phyloP scores from a whole-genome alignment of 805 yeast genomes.

The Kuraishia borneana region DNA sequence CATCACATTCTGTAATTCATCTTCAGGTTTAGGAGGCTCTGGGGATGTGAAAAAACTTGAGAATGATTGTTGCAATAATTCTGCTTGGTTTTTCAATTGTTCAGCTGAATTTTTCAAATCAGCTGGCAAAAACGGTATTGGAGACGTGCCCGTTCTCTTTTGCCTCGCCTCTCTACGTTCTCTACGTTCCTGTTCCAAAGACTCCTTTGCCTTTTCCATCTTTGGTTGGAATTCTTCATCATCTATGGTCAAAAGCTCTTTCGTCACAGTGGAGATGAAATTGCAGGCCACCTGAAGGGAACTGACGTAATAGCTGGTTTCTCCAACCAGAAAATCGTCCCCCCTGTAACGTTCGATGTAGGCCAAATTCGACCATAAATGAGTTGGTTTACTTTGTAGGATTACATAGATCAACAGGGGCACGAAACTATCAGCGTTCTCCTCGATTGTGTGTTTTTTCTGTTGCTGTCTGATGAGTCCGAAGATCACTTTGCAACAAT shows the following conservation, averaged over 20 bases:
- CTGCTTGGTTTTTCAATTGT: constrained; percentile 24
- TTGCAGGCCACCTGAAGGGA: constrained; percentile 85
- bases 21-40: constrained; percentile 5
- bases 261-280: constrained; percentile 55
- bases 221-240: constrained; percentile 49
- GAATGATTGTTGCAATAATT: constrained; percentile 21
- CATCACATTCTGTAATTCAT: constrained; percentile 14
- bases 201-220: constrained; percentile 29
- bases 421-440: constrained; percentile 90
- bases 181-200: constrained; percentile 17
- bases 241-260: constrained; percentile 46
- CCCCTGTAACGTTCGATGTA: constrained; percentile 82
- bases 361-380: constrained; percentile 66
- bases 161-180: constrained; percentile 6
- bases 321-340: constrained; percentile 70
- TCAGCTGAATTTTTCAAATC: constrained; percentile 19
- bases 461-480: constrained; percentile 59
- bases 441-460: constrained; percentile 35
- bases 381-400: constrained; percentile 51
- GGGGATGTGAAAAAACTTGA: constrained; percentile 14
- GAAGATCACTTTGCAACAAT: constrained; percentile 87
- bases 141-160: constrained; percentile 7
- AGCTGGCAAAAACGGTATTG: constrained; percentile 14
- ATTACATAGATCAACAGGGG: constrained; percentile 79
- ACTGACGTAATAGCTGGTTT: constrained; percentile 81